These are phyloP conservation scores for Microdochium bolleyi DNA, from an alignment of 2,329 filamentous ascomycete genomes.

Conservation along the genomic window DNA sequence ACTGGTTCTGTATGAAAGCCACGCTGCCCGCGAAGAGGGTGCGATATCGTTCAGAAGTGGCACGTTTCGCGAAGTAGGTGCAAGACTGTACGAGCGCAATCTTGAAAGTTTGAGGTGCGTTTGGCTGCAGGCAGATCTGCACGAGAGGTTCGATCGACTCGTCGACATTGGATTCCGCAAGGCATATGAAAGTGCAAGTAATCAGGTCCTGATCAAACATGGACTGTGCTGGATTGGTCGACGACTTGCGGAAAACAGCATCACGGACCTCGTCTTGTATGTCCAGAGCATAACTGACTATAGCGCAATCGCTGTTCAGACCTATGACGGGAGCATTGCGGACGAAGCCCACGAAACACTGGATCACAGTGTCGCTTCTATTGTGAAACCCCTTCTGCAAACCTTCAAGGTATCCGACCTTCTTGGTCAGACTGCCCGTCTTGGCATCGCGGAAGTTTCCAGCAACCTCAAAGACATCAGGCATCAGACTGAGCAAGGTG, in stretches of 20 bases:
- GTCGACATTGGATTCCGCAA: conserved; percentile 54
- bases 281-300: conserved; percentile 61
- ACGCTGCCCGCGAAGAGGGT: conserved; percentile 47
- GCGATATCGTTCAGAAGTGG: conserved; percentile 37
- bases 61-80: conserved; percentile 50
- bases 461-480: conserved; percentile 63
- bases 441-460: conserved; percentile 59
- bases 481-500: conserved; percentile 53
- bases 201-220: conserved; percentile 56
- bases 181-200: conserved; percentile 58
- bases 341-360: conserved; percentile 56
- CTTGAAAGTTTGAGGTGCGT: conserved; percentile 51
- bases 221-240: conserved; percentile 35
- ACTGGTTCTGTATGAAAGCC: conserved; percentile 46
- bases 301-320: conserved; percentile 50
- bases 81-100: conserved; percentile 55
- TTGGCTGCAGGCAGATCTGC: conserved; percentile 47
- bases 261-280: conserved; percentile 62
- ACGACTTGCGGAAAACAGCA: conserved; percentile 51
- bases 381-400: conserved; percentile 56
- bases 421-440: conserved; percentile 54
- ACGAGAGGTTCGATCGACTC: conserved; percentile 48
- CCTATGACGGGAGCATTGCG: conserved; percentile 10
- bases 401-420: conserved; percentile 56
- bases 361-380: conserved; percentile 59